Base-by-base conservation (phyloP, 495 filamentous ascomycete species). In the Penicillium silybi region DNA sequence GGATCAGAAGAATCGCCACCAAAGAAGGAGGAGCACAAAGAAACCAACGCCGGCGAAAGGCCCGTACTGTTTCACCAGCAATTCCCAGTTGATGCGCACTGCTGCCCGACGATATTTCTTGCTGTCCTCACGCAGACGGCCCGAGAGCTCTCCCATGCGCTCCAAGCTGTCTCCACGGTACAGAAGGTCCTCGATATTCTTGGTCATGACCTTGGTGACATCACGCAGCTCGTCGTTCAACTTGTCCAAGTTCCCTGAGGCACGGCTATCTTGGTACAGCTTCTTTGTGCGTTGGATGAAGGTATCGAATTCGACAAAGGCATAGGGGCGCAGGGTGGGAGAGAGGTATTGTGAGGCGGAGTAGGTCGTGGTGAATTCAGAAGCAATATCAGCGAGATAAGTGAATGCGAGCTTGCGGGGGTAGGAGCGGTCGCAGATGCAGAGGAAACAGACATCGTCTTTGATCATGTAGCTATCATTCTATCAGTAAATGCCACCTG, bases 121-220 rank as follows among this genome's bases (percentile, higher is more conserved):
- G 64, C 87, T 92, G 67, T 99, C 93, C 61, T 99, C 93, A 40
- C 87, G 78, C 67, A 99, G 64, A 52, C 90, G 71, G 37, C 82
- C 83, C 43, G 88, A 93, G 71, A 97, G 82, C 72, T 97, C 93
- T 23, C 93, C 95, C 93, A 99, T 99, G 48, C 89, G 80, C 73
- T 99, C 95, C 54, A 99, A 71, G 62, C 86, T 93, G 64, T 97
- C 93, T 8, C 93, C 93, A 47, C 93, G 79, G 64, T 99, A 99
- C 50, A 99, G 69, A 64, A 99, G 70, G 67, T 99, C 93, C 75
- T 99, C 93, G 63, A 99, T 99, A 68, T 99, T 99, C 81, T 97
- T 99, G 27, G 93, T 97, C 93, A 99, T 99, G 57, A 97, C 92
- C 70, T 95, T 90, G 13, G 93, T 97, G 46, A 99, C 93, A 79